phyloP scores from a whole-genome alignment of 352 stramenopile genomes.

The Phytophthora parvispora region DNA sequence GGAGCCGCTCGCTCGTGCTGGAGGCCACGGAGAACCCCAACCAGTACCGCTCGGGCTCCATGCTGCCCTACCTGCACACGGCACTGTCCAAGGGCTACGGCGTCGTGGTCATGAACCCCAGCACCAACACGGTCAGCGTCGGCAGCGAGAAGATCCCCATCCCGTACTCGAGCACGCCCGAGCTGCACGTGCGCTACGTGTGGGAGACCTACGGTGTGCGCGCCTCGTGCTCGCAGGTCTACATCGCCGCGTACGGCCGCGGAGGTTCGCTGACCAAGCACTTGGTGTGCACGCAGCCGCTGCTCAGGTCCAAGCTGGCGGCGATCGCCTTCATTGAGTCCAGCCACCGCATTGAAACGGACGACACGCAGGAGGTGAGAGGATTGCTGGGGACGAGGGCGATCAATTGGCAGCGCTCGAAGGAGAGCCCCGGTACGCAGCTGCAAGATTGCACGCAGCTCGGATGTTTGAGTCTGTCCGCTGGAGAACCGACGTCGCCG shows the following conservation, averaged over 20 bases:
- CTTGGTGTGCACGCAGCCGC: slow-evolving; percentile 74
- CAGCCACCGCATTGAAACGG: slow-evolving; percentile 72
- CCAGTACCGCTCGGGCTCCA: slow-evolving; percentile 87
- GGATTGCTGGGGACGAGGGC: slow-evolving; percentile 71
- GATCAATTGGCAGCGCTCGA: slow-evolving; percentile 88
- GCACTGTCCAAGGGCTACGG: slow-evolving; percentile 85
- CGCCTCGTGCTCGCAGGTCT: slow-evolving; percentile 78
- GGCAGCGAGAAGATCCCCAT: slow-evolving; percentile 84
- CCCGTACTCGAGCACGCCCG: slow-evolving; percentile 77
- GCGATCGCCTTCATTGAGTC: slow-evolving; percentile 88
- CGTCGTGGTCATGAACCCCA: slow-evolving; percentile 86
- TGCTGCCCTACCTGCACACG: slow-evolving; percentile 86
- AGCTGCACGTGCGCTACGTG: slow-evolving; percentile 84
- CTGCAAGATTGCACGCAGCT: slow-evolving; percentile 78
- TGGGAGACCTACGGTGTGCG: slow-evolving; percentile 87
- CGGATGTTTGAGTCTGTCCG: slow-evolving; percentile 81
- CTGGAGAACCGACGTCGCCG: slow-evolving; percentile 66
- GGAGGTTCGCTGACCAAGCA: slow-evolving; percentile 81
- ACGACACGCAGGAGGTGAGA: slow-evolving; percentile 78
- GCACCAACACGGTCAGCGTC: slow-evolving; percentile 78
- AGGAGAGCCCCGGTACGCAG: slow-evolving; percentile 73
- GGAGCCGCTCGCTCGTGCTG: slow-evolving; percentile 86
- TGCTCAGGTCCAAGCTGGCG: slow-evolving; percentile 70
- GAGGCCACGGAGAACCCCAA: slow-evolving; percentile 74
- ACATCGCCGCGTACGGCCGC: slow-evolving; percentile 82